A percentile compares a stretch with the other conserved stretches of the same genome.
Conservation (phyloP, 1,284 basidiomycete species). For the Pascua sp. region DNA sequence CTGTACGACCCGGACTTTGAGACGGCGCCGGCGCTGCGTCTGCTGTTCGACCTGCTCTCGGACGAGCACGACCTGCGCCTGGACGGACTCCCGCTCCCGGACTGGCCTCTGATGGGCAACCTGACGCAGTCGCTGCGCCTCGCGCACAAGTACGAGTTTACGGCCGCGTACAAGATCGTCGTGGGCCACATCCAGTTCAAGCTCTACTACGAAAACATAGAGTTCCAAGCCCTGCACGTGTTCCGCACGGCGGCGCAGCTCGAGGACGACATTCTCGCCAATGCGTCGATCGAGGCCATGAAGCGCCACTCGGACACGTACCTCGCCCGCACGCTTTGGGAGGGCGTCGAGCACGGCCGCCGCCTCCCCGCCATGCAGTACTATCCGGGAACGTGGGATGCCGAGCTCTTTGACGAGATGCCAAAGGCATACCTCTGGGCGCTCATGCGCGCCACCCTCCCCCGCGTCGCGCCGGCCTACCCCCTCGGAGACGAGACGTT, state of each 20-base stretch:
- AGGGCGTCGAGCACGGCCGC: not conserved
- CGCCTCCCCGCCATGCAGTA: not conserved
- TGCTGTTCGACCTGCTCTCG: too few species aligned
- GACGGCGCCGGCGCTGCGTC: too few species aligned
- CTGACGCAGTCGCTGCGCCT: not conserved
- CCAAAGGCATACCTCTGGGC: not conserved
- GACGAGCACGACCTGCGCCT: not conserved
- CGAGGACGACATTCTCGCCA: slow-evolving; percentile 5
- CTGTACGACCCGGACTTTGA: too few species aligned
- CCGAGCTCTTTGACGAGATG: not conserved
- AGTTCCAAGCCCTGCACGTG: not conserved
- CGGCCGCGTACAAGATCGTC: not conserved
- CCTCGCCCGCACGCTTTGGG: not conserved
- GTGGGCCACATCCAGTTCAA: not conserved
- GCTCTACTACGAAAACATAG: not conserved
- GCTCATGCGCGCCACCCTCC: not conserved
- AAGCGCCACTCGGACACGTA: not conserved
- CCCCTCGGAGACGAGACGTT: not conserved
- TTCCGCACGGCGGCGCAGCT: slow-evolving; percentile 1
- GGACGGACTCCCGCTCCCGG: not conserved
- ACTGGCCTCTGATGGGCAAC: not conserved
- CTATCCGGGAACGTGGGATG: not conserved
- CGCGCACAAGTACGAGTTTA: not conserved
- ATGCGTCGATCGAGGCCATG: not conserved
- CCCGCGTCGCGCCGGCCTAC: not conserved